Percentiles rank a stretch among this genome's conserved stretches.
These are phyloP conservation scores for Fusarium sp. DNA, from an alignment of 2,329 filamentous ascomycete species.

Conservation along the genomic window DNA sequence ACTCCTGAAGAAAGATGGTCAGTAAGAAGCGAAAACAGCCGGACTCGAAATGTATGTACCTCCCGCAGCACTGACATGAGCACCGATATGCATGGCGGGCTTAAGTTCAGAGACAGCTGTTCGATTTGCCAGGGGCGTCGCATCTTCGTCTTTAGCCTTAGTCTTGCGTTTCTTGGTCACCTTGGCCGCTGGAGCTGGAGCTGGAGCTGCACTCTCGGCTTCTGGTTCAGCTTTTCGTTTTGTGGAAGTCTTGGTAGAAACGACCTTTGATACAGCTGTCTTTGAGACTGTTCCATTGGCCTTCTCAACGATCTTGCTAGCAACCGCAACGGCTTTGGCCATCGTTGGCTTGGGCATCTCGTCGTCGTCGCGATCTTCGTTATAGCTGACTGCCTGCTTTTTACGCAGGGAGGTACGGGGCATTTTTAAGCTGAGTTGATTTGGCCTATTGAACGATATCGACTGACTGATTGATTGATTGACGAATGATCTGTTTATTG, in stretches of 20 bases:
- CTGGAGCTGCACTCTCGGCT: conserved; percentile 41
- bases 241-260: conserved; percentile 38
- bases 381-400: conserved; percentile 49
- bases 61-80: conserved; percentile 90
- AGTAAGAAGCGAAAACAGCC: conserved; percentile 10
- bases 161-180: conserved; percentile 58
- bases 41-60: conserved; percentile 61
- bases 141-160: conserved; percentile 55
- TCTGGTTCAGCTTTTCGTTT: conserved; percentile 51
- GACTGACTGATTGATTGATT: not conserved
- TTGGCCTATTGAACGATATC: not conserved
- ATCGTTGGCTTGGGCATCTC: conserved; percentile 27
- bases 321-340: conserved; percentile 30
- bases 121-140: conserved; percentile 74
- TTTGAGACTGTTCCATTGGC: conserved; percentile 44
- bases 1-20: conserved; percentile 68
- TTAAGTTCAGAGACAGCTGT: conserved; percentile 73
- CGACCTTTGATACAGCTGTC: conserved; percentile 38
- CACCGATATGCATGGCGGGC: conserved; percentile 83
- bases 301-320: conserved; percentile 46
- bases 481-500: not conserved
- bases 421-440: conserved; percentile 44
- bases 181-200: conserved; percentile 40
- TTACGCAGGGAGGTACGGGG: conserved; percentile 51
- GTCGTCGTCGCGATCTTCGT: conserved; percentile 45